These are phyloP conservation scores for Phytophthora foliorum DNA, from an alignment of 352 stramenopile genomes.

Conservation along the genomic window DNA sequence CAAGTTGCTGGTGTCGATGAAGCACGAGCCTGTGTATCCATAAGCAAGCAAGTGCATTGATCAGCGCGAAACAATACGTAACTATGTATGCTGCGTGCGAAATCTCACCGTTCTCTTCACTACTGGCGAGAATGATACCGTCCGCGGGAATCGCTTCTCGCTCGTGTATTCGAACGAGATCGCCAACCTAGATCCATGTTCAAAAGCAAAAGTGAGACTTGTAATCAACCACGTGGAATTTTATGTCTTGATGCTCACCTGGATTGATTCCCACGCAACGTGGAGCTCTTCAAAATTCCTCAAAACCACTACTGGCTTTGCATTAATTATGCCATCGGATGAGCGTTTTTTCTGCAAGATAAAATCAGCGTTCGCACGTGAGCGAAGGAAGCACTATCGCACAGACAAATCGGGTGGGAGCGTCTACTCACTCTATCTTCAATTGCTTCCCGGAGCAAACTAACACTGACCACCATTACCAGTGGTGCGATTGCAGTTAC, in stretches of 20 bases:
- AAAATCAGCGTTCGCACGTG: conserved; percentile 27
- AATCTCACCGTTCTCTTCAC: conserved; percentile 74
- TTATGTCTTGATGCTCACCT: conserved; percentile 42
- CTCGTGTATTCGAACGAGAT: conserved; percentile 89
- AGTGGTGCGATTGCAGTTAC: conserved; percentile 84
- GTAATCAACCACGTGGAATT: neutral
- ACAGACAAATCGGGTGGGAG: conserved; percentile 11
- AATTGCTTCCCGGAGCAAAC: conserved; percentile 78
- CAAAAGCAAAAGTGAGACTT: neutral
- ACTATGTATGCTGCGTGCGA: neutral
- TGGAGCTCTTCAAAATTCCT: conserved; percentile 70
- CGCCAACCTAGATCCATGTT: conserved; percentile 63
- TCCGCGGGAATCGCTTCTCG: conserved; percentile 92
- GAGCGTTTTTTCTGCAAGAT: conserved; percentile 50
- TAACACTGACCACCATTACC: conserved; percentile 86
- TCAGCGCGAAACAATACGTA: neutral
- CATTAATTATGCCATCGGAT: conserved; percentile 73
- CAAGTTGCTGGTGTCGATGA: conserved; percentile 87
- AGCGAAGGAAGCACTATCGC: conserved; percentile 24
- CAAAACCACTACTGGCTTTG: conserved; percentile 60
- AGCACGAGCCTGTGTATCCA: conserved; percentile 59
- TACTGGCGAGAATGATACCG: conserved; percentile 90
- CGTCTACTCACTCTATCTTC: conserved; percentile 73
- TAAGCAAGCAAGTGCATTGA: neutral
- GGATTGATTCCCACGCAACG: conserved; percentile 79